These are phyloP conservation scores for Lanzia echinophila DNA, from an alignment of 2,329 filamentous ascomycete genomes.

Conservation along the genomic window DNA sequence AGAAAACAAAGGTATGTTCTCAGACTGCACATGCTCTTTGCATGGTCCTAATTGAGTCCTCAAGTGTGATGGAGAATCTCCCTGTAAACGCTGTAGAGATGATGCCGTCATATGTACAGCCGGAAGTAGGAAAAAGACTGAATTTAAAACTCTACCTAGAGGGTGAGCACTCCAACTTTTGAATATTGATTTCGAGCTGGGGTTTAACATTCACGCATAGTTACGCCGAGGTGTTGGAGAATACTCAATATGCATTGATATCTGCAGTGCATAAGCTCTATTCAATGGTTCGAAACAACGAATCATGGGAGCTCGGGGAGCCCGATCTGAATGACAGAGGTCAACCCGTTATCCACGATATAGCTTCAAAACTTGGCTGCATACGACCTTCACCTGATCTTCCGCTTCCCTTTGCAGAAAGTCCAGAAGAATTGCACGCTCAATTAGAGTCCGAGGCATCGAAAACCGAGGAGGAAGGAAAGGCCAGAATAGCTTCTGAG, in stretches of 20 bases:
- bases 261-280: slow-evolving; percentile 61
- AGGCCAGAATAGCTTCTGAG: slow-evolving; percentile 13
- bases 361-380: slow-evolving; percentile 57
- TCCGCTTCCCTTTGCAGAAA: slow-evolving; percentile 55
- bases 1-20: slow-evolving; percentile 57
- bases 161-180: slow-evolving; percentile 39
- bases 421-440: slow-evolving; percentile 48
- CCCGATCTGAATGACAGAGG: slow-evolving; percentile 57
- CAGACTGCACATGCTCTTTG: background rate
- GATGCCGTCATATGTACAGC: slow-evolving; percentile 58
- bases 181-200: slow-evolving; percentile 5
- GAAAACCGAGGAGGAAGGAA: slow-evolving; percentile 10
- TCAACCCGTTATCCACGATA: slow-evolving; percentile 58
- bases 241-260: slow-evolving; percentile 58
- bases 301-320: slow-evolving; percentile 56
- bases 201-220: slow-evolving; percentile 29
- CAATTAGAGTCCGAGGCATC: slow-evolving; percentile 40
- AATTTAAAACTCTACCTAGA: slow-evolving; percentile 59
- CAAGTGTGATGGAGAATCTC: slow-evolving; percentile 60
- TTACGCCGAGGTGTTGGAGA: slow-evolving; percentile 59
- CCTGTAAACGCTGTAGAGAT: slow-evolving; percentile 60
- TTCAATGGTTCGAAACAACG: slow-evolving; percentile 52
- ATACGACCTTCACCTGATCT: slow-evolving; percentile 55
- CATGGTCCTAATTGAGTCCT: slow-evolving; percentile 5
- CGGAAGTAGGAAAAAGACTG: slow-evolving; percentile 59